Evolutionary conservation across 2,329 filamentous ascomycete genomes (phyloP).

Genomic region (Trichoderma aggressivum): DNA sequence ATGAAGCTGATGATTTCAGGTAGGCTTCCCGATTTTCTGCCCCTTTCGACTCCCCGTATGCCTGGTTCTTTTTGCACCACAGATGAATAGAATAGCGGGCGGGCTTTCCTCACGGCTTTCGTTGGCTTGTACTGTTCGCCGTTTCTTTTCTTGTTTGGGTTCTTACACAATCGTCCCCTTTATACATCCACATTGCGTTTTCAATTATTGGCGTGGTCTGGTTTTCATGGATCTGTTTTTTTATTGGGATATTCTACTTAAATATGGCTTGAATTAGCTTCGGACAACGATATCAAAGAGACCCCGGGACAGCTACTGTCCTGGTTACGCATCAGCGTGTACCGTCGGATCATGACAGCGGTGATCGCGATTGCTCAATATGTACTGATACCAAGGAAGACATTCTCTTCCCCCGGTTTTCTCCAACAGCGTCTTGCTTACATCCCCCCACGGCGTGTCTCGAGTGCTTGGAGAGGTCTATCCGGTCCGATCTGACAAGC

Average conservation of each 20-base stretch:
- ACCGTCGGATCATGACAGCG: conserved; percentile 23
- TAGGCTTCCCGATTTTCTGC: conserved; percentile 23
- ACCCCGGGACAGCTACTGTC: conserved; percentile 26
- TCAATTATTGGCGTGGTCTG: neutral
- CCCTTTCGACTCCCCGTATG: neutral
- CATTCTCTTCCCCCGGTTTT: conserved; percentile 31
- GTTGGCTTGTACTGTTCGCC: neutral
- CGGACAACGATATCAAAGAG: conserved; percentile 35
- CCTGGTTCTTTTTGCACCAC: neutral
- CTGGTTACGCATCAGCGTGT: conserved; percentile 32
- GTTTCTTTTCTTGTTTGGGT: neutral
- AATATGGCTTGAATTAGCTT: conserved; percentile 23
- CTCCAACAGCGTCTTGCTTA: conserved; percentile 33
- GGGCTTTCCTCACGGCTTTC: neutral
- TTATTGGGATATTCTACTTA: conserved; percentile 10
- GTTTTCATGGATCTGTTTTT: neutral
- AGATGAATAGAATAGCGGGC: neutral
- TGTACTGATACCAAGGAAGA: conserved; percentile 34
- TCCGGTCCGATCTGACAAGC: conserved; percentile 33
- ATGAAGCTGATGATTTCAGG: conserved; percentile 33
- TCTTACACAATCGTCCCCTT: neutral
- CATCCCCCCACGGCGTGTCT: conserved; percentile 35
- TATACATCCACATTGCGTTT: neutral
- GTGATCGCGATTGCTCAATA: conserved; percentile 35
- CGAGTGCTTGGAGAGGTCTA: conserved; percentile 35